Evolutionary conservation across 768 basidiomycete genomes (phyloP).

Genomic region (Auriscalpium microsporum): DNA sequence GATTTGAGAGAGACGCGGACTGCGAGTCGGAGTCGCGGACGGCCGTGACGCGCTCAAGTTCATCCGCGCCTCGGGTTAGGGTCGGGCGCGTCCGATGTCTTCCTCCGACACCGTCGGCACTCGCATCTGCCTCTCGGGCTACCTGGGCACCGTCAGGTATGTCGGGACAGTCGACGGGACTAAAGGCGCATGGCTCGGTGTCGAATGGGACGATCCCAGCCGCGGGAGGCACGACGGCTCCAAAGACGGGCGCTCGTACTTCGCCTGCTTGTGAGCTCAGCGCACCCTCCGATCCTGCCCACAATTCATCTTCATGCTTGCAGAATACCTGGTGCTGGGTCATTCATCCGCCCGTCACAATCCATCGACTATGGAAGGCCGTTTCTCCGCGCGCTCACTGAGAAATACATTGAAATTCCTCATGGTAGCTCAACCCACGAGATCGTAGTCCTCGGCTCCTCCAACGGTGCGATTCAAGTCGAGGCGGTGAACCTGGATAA

Average conservation of each 20-base stretch:
- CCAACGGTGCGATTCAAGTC: conserved; percentile 74
- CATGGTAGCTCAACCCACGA: conserved; percentile 49
- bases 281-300: neutral
- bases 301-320: conserved; percentile 1
- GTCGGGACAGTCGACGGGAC: conserved; percentile 57
- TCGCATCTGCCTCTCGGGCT: conserved; percentile 44
- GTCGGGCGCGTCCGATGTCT: conserved; percentile 1
- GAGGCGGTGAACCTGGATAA: conserved; percentile 80
- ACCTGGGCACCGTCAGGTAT: conserved; percentile 65
- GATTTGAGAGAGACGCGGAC: too few relatives aligned
- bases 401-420: conserved; percentile 68
- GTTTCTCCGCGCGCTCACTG: conserved; percentile 64
- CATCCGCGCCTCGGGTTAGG: neutral
- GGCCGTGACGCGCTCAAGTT: neutral
- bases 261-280: conserved; percentile 57
- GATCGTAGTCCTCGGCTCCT: conserved; percentile 69
- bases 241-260: conserved; percentile 73
- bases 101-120: conserved; percentile 27
- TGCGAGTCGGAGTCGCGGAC: neutral
- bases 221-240: conserved; percentile 85
- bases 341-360: conserved; percentile 71
- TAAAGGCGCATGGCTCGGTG: conserved; percentile 78
- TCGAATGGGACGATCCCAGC: conserved; percentile 86
- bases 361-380: conserved; percentile 51
- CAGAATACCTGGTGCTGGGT: conserved; percentile 59